Evolutionary conservation across 768 basidiomycete genomes (phyloP), one percentile per base, ranked within the genome.

Genomic region (Termitomyces sp.): DNA sequence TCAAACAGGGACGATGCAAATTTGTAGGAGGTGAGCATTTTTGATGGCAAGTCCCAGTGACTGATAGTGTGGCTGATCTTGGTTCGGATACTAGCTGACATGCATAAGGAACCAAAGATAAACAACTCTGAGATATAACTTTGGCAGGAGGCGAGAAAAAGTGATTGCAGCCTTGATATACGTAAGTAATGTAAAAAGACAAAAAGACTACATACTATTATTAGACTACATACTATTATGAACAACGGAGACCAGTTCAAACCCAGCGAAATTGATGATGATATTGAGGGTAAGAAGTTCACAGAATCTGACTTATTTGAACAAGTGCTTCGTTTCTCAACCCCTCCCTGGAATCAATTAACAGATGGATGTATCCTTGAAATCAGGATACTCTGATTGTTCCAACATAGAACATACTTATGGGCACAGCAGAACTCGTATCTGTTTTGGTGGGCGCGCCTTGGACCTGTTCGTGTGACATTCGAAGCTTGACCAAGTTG

Each of bases 1-100:
- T 81, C 65, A 85, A 83, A 75, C 74, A 79, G 51, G 82, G 82
- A 20, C 81, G 74, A 59, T 88, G 87, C 71, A 87, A 83, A 70
- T 89, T 88, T 71, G 70, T 76, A 63, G 86, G 83, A 71, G 76
- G 87, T 88, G 63, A 62, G 77, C 76, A 20, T 36, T 51, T 32
- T 42, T 59, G 40, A 48, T 60, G 56, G 31, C 32, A 32, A 25
- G 37, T 10, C 15, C 14, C 29, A 52, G 48, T 40, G 29, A 38
- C 31, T 60, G 60, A 56, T 29, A 50, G 56, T 53, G 64, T 63
- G 60, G 64, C 67, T 65, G 53, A 69, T 65, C 52, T 67, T 54
- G 63, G 61, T 52, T 54, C 57, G 45, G 47, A 48, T 59, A 42
- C n/a, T 67, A 79, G 76, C 59, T 68, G 74, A 77, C 65, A 78